A percentile compares a stretch with the other conserved stretches of the same genome.
These are phyloP conservation scores for Setaria italica DNA, from an alignment of 202 grass and related monocot genomes.

Conservation along the genomic window DNA sequence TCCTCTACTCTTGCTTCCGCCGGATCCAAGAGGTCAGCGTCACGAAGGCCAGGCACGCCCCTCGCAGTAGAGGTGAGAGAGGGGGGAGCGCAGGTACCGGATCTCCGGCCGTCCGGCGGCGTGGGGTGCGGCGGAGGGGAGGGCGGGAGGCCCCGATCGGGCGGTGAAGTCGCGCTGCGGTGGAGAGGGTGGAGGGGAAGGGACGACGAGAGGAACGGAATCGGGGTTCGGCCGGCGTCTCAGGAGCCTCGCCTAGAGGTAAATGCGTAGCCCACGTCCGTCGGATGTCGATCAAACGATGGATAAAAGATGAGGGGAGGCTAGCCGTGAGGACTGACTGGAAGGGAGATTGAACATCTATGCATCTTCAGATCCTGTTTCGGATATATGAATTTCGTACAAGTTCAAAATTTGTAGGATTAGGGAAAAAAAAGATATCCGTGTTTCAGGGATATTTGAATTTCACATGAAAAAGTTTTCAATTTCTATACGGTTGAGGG, in stretches of 20 bases:
- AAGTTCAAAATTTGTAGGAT: neutral
- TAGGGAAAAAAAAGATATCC: neutral
- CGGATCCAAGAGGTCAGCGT: constrained; percentile 13
- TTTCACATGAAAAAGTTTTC: neutral
- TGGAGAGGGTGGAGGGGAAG: neutral
- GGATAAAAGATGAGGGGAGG: neutral
- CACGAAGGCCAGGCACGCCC: neutral
- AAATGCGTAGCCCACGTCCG: neutral
- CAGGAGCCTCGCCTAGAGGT: neutral
- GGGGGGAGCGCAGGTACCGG: neutral
- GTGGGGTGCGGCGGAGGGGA: neutral
- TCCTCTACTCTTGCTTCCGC: constrained; percentile 1
- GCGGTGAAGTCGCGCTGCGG: constrained; percentile 5
- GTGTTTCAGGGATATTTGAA: neutral
- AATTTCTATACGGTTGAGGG: too few species aligned
- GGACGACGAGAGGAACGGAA: neutral
- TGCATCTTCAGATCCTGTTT: neutral
- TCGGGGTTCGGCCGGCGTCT: neutral
- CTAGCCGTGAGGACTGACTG: neutral
- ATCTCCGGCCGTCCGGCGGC: constrained; percentile 14
- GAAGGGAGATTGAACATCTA: neutral
- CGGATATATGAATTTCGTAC: neutral
- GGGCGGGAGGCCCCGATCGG: neutral
- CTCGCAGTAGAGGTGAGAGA: neutral
- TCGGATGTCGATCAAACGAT: constrained; percentile 34